Conservation (phyloP, 2,329 filamentous ascomycete genomes). For the Geosmithia flava region DNA sequence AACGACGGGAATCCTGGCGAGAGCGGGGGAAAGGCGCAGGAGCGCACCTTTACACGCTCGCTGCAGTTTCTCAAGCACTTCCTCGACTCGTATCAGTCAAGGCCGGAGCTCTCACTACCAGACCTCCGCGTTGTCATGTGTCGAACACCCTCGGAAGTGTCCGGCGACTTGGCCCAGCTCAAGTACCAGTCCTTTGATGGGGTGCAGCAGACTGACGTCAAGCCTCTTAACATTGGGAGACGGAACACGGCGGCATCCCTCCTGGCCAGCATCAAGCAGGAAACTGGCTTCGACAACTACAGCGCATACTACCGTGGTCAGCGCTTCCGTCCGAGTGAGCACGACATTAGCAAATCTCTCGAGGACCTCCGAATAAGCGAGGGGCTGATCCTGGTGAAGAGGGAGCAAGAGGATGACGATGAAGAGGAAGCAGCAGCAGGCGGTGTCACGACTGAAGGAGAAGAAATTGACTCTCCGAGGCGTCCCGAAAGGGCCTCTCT, state of each 20-base stretch:
- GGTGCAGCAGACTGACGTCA: conserved; percentile 43
- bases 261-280: conserved; percentile 50
- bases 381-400: conserved; percentile 55
- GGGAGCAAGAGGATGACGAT: conserved; percentile 33
- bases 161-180: conserved; percentile 53
- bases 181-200: conserved; percentile 66
- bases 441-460: conserved; percentile 15
- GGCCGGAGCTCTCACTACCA: conserved; percentile 45
- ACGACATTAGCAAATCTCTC: conserved; percentile 47
- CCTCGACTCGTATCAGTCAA: conserved; percentile 49
- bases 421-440: conserved; percentile 16
- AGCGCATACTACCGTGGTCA: conserved; percentile 59
- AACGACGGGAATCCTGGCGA: conserved; percentile 25
- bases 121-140: conserved; percentile 42
- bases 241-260: conserved; percentile 61
- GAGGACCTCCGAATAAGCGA: conserved; percentile 54
- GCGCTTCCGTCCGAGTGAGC: conserved; percentile 48
- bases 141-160: conserved; percentile 35
- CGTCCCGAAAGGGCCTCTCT: conserved; percentile 43
- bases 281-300: conserved; percentile 66
- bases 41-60: conserved; percentile 52
- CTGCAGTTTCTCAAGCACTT: conserved; percentile 57
- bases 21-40: conserved; percentile 37
- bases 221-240: conserved; percentile 51
- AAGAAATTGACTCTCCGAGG: conserved; percentile 9